phyloP scores from a whole-genome alignment of 2,329 filamentous ascomycete genomes.

The Aspergillus sp. region DNA sequence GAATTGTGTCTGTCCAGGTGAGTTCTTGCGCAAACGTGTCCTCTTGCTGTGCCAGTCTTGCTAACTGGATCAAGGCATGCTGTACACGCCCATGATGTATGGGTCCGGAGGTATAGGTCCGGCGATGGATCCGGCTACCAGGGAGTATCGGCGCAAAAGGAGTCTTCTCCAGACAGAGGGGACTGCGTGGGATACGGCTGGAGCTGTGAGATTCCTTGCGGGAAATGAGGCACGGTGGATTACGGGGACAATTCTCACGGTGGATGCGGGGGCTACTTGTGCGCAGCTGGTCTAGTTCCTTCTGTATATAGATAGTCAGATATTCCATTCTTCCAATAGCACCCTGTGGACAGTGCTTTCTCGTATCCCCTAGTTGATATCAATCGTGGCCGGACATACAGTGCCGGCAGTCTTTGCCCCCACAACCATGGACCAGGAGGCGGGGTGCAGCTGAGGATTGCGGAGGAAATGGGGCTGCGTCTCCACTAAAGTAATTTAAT shows the following conservation, averaged over 20 bases:
- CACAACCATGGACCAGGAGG: no score
- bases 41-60: neutral
- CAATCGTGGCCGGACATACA: no score
- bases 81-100: slow-evolving; percentile 59
- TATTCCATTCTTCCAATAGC: neutral
- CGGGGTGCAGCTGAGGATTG: no score
- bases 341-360: neutral
- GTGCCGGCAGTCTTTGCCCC: no score
- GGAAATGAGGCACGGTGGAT: slow-evolving; percentile 55
- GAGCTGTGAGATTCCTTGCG: slow-evolving; percentile 50
- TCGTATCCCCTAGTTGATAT: slow-evolving; percentile 18
- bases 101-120: slow-evolving; percentile 18
- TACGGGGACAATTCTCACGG: slow-evolving; percentile 49
- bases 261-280: slow-evolving; percentile 48
- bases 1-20: slow-evolving; percentile 56
- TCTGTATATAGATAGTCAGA: neutral
- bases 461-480: no score
- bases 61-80: slow-evolving; percentile 31
- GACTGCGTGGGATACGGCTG: slow-evolving; percentile 55
- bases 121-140: slow-evolving; percentile 49
- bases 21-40: neutral
- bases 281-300: slow-evolving; percentile 25
- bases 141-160: slow-evolving; percentile 50
- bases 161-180: slow-evolving; percentile 56
- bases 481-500: no score